Conservation (phyloP, 1,139 yeast genomes). For the Taphrina communis region DNA sequence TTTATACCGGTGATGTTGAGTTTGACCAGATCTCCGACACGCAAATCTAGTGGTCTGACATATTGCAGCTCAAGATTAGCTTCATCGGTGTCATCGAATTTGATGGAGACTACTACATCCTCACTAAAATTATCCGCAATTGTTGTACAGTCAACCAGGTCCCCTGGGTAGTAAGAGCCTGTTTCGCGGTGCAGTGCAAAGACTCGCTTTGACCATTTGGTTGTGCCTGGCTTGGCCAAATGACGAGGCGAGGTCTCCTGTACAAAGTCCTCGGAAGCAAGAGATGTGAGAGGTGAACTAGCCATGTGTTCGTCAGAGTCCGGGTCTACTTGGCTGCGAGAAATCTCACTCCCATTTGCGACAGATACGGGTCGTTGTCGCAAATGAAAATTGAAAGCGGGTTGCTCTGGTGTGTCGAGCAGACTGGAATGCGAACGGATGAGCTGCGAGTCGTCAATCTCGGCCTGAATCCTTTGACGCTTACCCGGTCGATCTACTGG, state of each 20-base stretch:
- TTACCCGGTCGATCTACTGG: slow-evolving; percentile 8
- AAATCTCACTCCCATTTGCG: slow-evolving; percentile 26
- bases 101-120: slow-evolving; percentile 8
- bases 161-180: slow-evolving; percentile 27
- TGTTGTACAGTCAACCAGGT: slow-evolving; percentile 7
- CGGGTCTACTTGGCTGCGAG: slow-evolving; percentile 7
- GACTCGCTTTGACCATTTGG: slow-evolving; percentile 23
- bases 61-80: background rate
- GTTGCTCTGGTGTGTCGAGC: slow-evolving; percentile 11
- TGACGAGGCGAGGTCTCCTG: slow-evolving; percentile 21
- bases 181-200: slow-evolving; percentile 26
- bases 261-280: slow-evolving; percentile 29
- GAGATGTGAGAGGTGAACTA: slow-evolving; percentile 29
- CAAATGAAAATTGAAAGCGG: background rate
- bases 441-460: slow-evolving; percentile 12
- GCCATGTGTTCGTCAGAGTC: slow-evolving; percentile 3
- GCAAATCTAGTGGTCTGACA: slow-evolving; percentile 31
- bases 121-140: background rate
- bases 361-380: background rate
- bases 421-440: background rate
- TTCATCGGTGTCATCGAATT: slow-evolving; percentile 27
- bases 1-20: slow-evolving; percentile 20
- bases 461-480: background rate
- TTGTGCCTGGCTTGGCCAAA: slow-evolving; percentile 11
- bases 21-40: slow-evolving; percentile 27